A percentile compares a stretch with the other conserved stretches of the same genome.
Conservation (phyloP, 177 flowering plant species). For the Vitis hybrid region DNA sequence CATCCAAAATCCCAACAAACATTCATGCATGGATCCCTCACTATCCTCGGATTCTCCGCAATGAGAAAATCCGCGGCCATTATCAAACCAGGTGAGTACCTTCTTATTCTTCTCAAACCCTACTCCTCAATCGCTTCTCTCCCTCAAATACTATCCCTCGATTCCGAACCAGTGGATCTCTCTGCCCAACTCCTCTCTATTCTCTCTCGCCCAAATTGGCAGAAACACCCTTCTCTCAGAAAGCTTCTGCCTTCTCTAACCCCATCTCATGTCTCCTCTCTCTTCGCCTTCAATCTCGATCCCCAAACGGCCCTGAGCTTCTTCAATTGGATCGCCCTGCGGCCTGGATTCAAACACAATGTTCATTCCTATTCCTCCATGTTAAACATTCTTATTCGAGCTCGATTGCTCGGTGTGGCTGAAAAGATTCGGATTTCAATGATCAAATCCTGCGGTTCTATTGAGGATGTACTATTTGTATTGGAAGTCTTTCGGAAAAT, state of each 20-base stretch:
- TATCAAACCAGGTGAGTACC: constrained; percentile 23
- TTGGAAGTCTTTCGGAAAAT: constrained; percentile 34
- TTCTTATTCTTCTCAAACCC: constrained; percentile 13
- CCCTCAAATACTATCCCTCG: constrained; percentile 15
- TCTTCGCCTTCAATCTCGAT: constrained; percentile 39
- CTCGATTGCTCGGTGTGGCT: constrained; percentile 33
- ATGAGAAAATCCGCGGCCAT: constrained; percentile 39
- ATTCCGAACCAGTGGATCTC: constrained; percentile 26
- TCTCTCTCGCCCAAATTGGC: constrained; percentile 53
- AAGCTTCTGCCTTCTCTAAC: constrained; percentile 44
- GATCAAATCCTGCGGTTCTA: constrained; percentile 51
- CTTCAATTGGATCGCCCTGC: constrained; percentile 52
- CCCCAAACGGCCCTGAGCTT: constrained; percentile 57
- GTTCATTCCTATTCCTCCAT: constrained; percentile 43
- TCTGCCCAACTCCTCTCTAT: constrained; percentile 36
- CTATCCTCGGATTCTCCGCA: constrained; percentile 19
- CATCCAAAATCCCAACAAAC: background rate
- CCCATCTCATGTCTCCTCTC: constrained; percentile 45
- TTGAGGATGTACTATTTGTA: constrained; percentile 39
- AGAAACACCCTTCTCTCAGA: constrained; percentile 52
- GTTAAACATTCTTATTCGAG: constrained; percentile 45
- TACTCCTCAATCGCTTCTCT: constrained; percentile 19
- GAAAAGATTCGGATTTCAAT: constrained; percentile 45
- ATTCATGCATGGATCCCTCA: constrained; percentile 32
- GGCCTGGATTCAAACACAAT: constrained; percentile 51